Evolutionary conservation across 1,284 basidiomycete species (phyloP).

Genomic region (Heterobasidion parviporum): DNA sequence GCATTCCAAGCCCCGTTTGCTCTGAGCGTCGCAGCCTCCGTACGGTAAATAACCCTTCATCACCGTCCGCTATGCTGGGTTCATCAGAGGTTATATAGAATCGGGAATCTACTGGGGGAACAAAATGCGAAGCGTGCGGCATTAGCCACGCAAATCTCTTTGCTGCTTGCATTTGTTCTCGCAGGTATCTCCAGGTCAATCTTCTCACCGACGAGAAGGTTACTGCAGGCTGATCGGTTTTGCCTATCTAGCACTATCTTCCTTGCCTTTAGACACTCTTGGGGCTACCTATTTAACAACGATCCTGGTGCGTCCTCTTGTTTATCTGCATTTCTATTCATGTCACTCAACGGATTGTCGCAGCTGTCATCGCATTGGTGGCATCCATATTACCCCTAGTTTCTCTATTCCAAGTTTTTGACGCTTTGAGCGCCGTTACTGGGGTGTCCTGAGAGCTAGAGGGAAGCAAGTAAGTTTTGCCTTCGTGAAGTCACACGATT

Average conservation of each 20-base stretch:
- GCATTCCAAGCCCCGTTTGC: slow-evolving; percentile 85
- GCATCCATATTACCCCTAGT: slow-evolving; percentile 69
- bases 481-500: background rate
- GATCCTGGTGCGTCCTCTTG: slow-evolving; percentile 46
- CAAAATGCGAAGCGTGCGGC: slow-evolving; percentile 58
- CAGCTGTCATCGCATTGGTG: slow-evolving; percentile 53
- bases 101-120: slow-evolving; percentile 80
- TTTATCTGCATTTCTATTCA: background rate
- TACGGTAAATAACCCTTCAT: slow-evolving; percentile 45
- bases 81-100: slow-evolving; percentile 27
- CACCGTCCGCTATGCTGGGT: background rate
- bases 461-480: slow-evolving; percentile 54
- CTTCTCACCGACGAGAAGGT: background rate
- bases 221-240: background rate
- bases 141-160: slow-evolving; percentile 51
- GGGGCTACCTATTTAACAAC: slow-evolving; percentile 81
- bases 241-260: slow-evolving; percentile 49
- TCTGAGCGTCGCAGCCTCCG: slow-evolving; percentile 74
- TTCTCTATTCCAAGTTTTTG: slow-evolving; percentile 77
- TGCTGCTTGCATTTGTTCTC: slow-evolving; percentile 54
- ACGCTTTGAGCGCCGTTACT: slow-evolving; percentile 62
- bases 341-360: background rate
- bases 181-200: slow-evolving; percentile 55
- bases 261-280: slow-evolving; percentile 61
- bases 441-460: slow-evolving; percentile 72